Evolutionary conservation across 768 basidiomycete genomes (phyloP).

Genomic region (Naematelia aurantialba): DNA sequence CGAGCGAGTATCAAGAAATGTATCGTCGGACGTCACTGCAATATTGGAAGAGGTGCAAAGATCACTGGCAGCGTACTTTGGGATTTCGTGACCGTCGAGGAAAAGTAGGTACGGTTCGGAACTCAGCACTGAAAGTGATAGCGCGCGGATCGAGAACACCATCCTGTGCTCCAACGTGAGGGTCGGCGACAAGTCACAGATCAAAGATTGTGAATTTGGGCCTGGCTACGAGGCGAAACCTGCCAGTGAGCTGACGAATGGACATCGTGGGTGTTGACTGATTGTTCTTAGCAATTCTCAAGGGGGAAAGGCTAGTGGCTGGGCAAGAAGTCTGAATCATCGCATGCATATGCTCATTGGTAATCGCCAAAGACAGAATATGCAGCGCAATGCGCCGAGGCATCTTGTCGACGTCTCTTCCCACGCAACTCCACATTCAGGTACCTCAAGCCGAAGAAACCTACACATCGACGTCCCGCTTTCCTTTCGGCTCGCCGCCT

Average conservation of each 20-base stretch:
- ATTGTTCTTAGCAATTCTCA: conserved; percentile 26
- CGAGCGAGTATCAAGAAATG: conserved; percentile 74
- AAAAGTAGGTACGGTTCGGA: conserved; percentile 63
- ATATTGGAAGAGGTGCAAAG: conserved; percentile 78
- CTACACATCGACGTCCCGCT: no score
- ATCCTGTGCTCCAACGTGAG: conserved; percentile 49
- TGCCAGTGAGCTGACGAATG: conserved; percentile 46
- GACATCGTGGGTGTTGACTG: neutral
- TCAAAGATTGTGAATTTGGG: conserved; percentile 52
- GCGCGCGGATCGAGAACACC: conserved; percentile 49
- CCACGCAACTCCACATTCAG: no score
- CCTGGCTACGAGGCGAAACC: conserved; percentile 47
- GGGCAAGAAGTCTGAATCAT: conserved; percentile 28
- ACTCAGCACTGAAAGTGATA: conserved; percentile 10
- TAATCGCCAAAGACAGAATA: neutral
- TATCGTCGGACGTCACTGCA: conserved; percentile 74
- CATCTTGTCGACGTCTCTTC: no score
- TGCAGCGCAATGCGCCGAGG: no score
- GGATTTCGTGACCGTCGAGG: conserved; percentile 82
- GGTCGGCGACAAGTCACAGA: conserved; percentile 47
- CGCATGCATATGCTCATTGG: neutral
- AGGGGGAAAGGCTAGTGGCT: conserved; percentile 39
- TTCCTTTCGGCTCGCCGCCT: neutral
- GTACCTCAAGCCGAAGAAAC: no score
- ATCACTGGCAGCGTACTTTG: conserved; percentile 76